phyloP scores from a whole-genome alignment of 805 yeast genomes.

The Lipomyces yamadae region DNA sequence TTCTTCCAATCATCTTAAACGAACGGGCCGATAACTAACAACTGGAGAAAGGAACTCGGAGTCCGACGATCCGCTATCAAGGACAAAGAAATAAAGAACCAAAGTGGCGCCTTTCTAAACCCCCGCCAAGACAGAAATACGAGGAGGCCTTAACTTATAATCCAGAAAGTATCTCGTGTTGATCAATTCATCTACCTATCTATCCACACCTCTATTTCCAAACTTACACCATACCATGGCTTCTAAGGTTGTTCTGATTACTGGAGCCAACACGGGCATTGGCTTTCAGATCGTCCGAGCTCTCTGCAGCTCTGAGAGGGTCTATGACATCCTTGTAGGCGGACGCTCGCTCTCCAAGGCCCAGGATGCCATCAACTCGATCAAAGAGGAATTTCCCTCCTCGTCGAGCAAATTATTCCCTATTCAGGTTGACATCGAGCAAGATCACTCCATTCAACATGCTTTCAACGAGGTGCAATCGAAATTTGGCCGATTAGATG shows the following conservation, averaged over 20 bases:
- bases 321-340: neutral
- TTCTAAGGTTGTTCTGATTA: constrained; percentile 1
- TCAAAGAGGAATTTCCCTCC: neutral
- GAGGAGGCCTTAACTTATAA: too few species aligned
- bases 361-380: constrained; percentile 4
- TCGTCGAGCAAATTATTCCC: neutral
- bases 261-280: constrained; percentile 11
- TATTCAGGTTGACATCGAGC: constrained; percentile 2
- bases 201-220: too few species aligned
- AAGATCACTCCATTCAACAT: neutral
- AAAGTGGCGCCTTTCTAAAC: too few species aligned
- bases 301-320: neutral
- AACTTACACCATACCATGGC: neutral
- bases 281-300: constrained; percentile 10
- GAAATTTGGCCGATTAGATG: constrained; percentile 2
- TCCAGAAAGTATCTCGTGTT: too few species aligned
- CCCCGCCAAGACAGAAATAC: too few species aligned
- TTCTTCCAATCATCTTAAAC: too few species aligned
- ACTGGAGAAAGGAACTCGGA: too few species aligned
- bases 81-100: too few species aligned
- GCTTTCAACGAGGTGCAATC: neutral
- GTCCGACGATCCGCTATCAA: too few species aligned
- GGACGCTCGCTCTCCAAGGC: constrained; percentile 2
- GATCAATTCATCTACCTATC: too few species aligned
- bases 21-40: too few species aligned